Evolutionary conservation across 1,284 basidiomycete genomes (phyloP).

Genomic region (Ustilago shanxiensis): DNA sequence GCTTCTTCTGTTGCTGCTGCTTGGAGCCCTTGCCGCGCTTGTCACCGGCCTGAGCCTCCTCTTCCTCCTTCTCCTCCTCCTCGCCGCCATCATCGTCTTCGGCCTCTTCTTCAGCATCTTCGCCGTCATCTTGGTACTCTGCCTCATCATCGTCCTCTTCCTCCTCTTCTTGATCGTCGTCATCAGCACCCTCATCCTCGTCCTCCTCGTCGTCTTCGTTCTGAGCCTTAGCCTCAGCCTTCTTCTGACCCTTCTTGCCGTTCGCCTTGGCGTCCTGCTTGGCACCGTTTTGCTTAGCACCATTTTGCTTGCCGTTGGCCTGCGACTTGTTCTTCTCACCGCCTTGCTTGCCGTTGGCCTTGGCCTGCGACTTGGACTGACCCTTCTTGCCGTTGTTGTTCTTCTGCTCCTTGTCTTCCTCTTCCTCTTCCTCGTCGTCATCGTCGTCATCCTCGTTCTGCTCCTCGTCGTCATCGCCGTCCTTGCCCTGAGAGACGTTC

Average conservation of each 20-base stretch:
- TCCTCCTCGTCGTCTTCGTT: conserved; percentile 23
- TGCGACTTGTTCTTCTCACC: conserved; percentile 1
- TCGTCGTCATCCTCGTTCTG: conserved; percentile 18
- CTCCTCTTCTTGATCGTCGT: conserved; percentile 3
- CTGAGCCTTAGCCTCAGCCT: conserved; percentile 19
- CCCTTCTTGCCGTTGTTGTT: conserved; percentile 27
- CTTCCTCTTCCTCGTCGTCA: conserved; percentile 11
- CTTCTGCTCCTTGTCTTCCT: conserved; percentile 15
- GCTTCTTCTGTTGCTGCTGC: conserved; percentile 46
- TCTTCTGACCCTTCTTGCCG: conserved; percentile 13
- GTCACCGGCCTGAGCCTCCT: conserved; percentile 29
- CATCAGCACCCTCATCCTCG: conserved; percentile 4
- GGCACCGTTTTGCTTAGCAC: conserved; percentile 15
- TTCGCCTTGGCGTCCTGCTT: conserved; percentile 9
- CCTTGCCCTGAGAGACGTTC: conserved; percentile 22
- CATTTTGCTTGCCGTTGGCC: conserved; percentile 11
- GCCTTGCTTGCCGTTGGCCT: conserved; percentile 6
- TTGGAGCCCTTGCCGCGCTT: conserved; percentile 34
- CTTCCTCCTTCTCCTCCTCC: conserved; percentile 17
- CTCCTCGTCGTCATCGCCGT: conserved; percentile 11
- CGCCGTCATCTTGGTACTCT: conserved; percentile 14
- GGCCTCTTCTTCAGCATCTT: conserved; percentile 16
- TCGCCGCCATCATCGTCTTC: conserved; percentile 16
- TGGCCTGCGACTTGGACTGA: conserved; percentile 10
- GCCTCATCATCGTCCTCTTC: conserved; percentile 16